Evolutionary conservation across 2,329 filamentous ascomycete species (phyloP).

Genomic region (Fusarium coicis): DNA sequence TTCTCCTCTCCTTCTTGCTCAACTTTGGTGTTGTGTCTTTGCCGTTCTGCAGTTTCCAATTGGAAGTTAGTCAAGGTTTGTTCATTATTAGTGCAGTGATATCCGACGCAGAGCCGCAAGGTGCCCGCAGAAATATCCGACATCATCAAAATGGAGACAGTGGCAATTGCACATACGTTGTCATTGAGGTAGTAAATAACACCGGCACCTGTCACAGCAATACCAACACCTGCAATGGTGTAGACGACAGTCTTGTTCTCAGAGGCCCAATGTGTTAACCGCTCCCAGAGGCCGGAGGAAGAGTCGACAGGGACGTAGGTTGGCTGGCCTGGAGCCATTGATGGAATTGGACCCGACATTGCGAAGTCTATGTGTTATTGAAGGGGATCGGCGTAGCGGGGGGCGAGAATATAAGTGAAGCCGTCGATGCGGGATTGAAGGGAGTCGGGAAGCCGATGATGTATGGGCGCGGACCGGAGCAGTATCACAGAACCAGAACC

Average conservation of each 20-base stretch:
- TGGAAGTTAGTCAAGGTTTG: slow-evolving; percentile 25
- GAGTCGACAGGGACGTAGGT: slow-evolving; percentile 62
- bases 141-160: background rate
- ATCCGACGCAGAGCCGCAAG: slow-evolving; percentile 28
- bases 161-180: slow-evolving; percentile 56
- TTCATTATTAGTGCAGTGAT: background rate
- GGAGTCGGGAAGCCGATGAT: slow-evolving; percentile 47
- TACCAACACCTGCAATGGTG: slow-evolving; percentile 92
- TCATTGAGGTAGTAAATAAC: slow-evolving; percentile 88
- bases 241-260: slow-evolving; percentile 97
- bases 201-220: slow-evolving; percentile 90
- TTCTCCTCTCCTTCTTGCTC: slow-evolving; percentile 90
- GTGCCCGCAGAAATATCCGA: slow-evolving; percentile 5
- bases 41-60: slow-evolving; percentile 51
- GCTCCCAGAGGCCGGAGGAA: slow-evolving; percentile 84
- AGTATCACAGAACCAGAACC: slow-evolving; percentile 32
- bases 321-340: slow-evolving; percentile 59
- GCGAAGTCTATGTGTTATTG: slow-evolving; percentile 41
- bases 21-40: slow-evolving; percentile 72
- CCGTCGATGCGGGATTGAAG: slow-evolving; percentile 42
- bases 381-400: slow-evolving; percentile 30
- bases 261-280: slow-evolving; percentile 89
- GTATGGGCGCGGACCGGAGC: slow-evolving; percentile 42
- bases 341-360: slow-evolving; percentile 60
- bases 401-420: slow-evolving; percentile 41